Conservation (phyloP, 163 green algal species). For the Volvox carteri region DNA sequence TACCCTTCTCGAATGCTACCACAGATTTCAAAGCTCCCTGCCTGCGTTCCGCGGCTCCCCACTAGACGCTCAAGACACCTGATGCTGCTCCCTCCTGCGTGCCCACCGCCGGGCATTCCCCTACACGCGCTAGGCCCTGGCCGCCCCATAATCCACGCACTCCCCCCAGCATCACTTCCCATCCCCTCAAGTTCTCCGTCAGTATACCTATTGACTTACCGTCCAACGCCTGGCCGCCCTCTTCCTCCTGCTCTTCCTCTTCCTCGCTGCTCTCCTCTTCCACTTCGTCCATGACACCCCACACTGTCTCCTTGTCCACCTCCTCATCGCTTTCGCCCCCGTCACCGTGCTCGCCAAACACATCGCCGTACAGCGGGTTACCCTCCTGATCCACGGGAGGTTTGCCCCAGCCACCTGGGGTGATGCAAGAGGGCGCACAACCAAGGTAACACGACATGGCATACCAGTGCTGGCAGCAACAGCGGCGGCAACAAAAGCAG, state of each 20-base stretch:
- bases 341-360: conserved; percentile 89
- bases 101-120: too few relatives aligned
- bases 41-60: too few relatives aligned
- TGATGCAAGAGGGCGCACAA: too few relatives aligned
- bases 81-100: too few relatives aligned
- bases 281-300: conserved; percentile 85
- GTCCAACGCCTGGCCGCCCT: conserved; percentile 37
- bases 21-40: too few relatives aligned
- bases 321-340: conserved; percentile 86
- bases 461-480: not conserved
- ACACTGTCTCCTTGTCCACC: conserved; percentile 68
- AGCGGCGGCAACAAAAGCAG: too few relatives aligned
- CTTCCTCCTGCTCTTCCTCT: conserved; percentile 78
- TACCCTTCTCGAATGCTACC: too few relatives aligned
- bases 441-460: not conserved
- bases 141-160: too few relatives aligned
- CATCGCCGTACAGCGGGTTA: conserved; percentile 98
- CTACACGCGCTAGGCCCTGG: too few relatives aligned
- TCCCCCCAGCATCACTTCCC: too few relatives aligned
- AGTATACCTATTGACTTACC: conserved; percentile 24
- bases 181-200: too few relatives aligned
- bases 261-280: conserved; percentile 84
- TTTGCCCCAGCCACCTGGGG: conserved; percentile 96
- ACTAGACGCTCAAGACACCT: too few relatives aligned
- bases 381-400: conserved; percentile 96